Base-by-base conservation (phyloP, 106 monocot species). In the Dendrobium officinale region DNA sequence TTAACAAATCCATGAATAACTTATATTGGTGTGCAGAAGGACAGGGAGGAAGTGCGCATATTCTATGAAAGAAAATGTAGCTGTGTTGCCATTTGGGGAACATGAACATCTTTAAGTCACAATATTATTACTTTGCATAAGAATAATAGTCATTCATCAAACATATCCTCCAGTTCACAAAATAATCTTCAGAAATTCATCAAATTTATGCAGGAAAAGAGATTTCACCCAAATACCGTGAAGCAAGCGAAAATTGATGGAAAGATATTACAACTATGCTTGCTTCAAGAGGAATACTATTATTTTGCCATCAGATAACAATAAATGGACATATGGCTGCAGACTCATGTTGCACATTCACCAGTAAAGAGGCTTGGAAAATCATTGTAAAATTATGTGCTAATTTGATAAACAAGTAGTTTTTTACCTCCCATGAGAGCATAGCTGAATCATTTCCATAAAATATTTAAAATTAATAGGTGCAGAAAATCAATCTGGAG, bases 311-410 rank as follows among this genome's bases (percentile, higher is more conserved):
- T 29, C 70, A 70, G 29, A 37, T 66, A 37, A 70, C 15, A 70
- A 70, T 33, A 70, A 70, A n/a, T 61, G 61, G 13, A 61, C n/a
- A 22, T 51, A 13, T n/a, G n/a, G 61, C 61, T n/a, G 22, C n/a
- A 61, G 22, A 61, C 61, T 61, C 61, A 74, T 74, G 43, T 74
- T 44, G 44, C 74, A 44, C 41, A 44, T 74, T 43, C 74, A 74
- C 43, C 4, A 3, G 43, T 44, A 29, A 72, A 72, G 40, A 72
- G 40, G 27, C 3, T 72, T 72, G 20, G 40, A 26, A 22, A 66
- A 27, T 9, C 40, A 51, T 13, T 16, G 15, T 70, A 16, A 13
- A 13, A 31, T 33, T 37, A 70, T 27, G 13, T 20, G 43, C 16
- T 9, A 41, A 13, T 19, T 41, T 42, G 9, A 37, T 40, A 40